These are phyloP conservation scores for Pseudopyrenochaeta lycopersici DNA, from an alignment of 2,329 filamentous ascomycete species.

Conservation along the genomic window DNA sequence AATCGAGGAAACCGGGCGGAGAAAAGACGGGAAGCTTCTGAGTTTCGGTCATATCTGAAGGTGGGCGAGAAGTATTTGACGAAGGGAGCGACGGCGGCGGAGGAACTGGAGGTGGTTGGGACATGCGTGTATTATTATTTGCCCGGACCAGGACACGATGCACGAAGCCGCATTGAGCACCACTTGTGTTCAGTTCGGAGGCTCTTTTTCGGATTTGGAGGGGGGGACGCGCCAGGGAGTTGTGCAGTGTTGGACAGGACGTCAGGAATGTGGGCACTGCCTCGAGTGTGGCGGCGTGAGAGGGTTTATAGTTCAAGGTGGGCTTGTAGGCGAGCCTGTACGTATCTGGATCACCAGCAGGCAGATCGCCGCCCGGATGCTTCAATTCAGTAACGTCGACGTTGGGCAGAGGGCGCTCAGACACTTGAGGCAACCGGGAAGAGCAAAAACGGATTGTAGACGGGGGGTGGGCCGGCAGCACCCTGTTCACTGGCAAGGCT, in stretches of 20 bases:
- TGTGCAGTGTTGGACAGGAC: slow-evolving; percentile 49
- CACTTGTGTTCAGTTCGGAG: slow-evolving; percentile 47
- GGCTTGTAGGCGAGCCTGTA: slow-evolving; percentile 44
- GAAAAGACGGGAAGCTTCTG: slow-evolving; percentile 55
- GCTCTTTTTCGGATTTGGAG: slow-evolving; percentile 40
- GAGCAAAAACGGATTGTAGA: slow-evolving; percentile 38
- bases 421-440: slow-evolving; percentile 38
- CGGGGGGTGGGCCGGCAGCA: slow-evolving; percentile 34
- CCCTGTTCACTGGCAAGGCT: slow-evolving; percentile 42
- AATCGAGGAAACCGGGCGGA: slow-evolving; percentile 50
- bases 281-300: slow-evolving; percentile 49
- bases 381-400: slow-evolving; percentile 47
- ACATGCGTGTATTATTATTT: slow-evolving; percentile 56
- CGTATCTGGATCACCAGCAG: slow-evolving; percentile 52
- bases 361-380: slow-evolving; percentile 45
- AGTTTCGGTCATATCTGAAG: slow-evolving; percentile 56
- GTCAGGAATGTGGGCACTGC: slow-evolving; percentile 51
- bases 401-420: slow-evolving; percentile 46
- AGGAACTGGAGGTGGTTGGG: slow-evolving; percentile 52
- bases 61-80: slow-evolving; percentile 43
- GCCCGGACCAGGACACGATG: slow-evolving; percentile 50
- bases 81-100: slow-evolving; percentile 54
- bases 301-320: slow-evolving; percentile 46
- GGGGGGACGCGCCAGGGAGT: slow-evolving; percentile 48
- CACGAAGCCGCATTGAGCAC: slow-evolving; percentile 51